phyloP scores from a whole-genome alignment of 495 filamentous ascomycete species.

The Pyronema domesticum region DNA sequence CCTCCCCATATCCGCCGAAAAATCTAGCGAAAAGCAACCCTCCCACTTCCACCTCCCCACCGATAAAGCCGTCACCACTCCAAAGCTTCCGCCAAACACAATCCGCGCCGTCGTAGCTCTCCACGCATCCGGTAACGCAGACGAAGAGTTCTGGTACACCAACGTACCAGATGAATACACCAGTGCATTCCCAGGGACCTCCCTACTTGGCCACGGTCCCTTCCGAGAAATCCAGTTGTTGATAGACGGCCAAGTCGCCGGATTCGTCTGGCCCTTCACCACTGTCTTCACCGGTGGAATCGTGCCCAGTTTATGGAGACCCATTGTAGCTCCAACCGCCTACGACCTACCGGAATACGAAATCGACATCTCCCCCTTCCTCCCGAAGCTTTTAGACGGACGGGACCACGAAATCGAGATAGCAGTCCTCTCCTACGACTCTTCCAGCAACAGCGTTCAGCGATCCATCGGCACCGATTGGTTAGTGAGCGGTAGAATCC shows the following conservation, averaged over 20 bases:
- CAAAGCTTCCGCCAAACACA: conserved; percentile 37
- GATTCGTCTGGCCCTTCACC: conserved; percentile 71
- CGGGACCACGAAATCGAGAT: conserved; percentile 53
- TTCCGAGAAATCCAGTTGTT: conserved; percentile 70
- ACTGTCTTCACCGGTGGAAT: conserved; percentile 81
- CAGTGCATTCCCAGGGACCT: conserved; percentile 42
- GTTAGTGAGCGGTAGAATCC: conserved; percentile 70
- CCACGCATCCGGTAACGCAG: conserved; percentile 56
- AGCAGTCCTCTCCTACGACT: conserved; percentile 44
- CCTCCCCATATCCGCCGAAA: conserved; percentile 53
- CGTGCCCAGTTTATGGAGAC: conserved; percentile 63
- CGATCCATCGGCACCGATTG: conserved; percentile 51
- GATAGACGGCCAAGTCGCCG: conserved; percentile 58
- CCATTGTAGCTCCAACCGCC: conserved; percentile 68
- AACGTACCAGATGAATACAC: conserved; percentile 54
- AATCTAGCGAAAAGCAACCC: conserved; percentile 33
- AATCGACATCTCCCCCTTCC: conserved; percentile 67
- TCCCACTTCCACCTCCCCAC: conserved; percentile 56
- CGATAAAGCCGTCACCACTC: conserved; percentile 34
- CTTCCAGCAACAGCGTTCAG: conserved; percentile 34
- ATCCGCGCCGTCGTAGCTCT: conserved; percentile 59
- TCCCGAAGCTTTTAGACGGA: conserved; percentile 50
- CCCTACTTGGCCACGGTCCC: conserved; percentile 52
- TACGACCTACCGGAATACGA: conserved; percentile 70
- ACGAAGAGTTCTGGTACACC: conserved; percentile 80